Percentiles rank a stretch among this genome's conserved stretches.
Evolutionary conservation across 148 eudicot species (phyloP).

Genomic region (Fagopyrum tataricum): DNA sequence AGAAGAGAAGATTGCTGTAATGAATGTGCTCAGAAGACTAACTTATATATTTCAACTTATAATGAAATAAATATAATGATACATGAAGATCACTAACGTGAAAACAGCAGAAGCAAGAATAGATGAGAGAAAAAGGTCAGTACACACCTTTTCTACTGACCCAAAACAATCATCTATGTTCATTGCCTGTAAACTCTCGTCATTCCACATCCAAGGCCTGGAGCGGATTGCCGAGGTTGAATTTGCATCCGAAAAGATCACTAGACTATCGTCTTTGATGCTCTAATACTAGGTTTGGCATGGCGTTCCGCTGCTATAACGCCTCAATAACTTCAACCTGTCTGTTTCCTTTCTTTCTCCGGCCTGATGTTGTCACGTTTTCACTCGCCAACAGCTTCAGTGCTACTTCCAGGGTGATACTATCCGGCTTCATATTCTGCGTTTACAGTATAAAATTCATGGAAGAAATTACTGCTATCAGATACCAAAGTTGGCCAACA

Average conservation of each 20-base stretch:
- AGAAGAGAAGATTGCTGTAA: not conserved
- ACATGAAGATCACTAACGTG: conserved; percentile 2
- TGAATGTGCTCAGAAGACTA: not conserved
- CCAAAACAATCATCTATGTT: not conserved
- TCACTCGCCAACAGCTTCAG: conserved; percentile 44
- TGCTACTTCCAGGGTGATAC: conserved; percentile 62
- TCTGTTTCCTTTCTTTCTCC: conserved; percentile 45
- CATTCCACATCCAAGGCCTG: not conserved
- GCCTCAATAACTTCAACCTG: not conserved
- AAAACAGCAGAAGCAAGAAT: not conserved
- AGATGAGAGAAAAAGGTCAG: not conserved
- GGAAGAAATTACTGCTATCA: not conserved
- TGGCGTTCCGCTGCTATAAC: not conserved
- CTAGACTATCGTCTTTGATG: not conserved
- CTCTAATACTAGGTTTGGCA: not conserved
- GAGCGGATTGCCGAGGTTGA: not conserved
- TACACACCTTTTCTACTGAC: not conserved
- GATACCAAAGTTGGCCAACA: no score
- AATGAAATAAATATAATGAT: not conserved
- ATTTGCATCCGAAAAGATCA: not conserved
- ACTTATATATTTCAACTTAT: not conserved
- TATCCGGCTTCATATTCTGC: conserved; percentile 48
- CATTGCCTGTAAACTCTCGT: not conserved
- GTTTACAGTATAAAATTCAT: conserved; percentile 4
- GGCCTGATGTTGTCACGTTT: conserved; percentile 48